These are phyloP conservation scores for Penicillium digitatum DNA, from an alignment of 2,329 filamentous ascomycete species.

Conservation along the genomic window DNA sequence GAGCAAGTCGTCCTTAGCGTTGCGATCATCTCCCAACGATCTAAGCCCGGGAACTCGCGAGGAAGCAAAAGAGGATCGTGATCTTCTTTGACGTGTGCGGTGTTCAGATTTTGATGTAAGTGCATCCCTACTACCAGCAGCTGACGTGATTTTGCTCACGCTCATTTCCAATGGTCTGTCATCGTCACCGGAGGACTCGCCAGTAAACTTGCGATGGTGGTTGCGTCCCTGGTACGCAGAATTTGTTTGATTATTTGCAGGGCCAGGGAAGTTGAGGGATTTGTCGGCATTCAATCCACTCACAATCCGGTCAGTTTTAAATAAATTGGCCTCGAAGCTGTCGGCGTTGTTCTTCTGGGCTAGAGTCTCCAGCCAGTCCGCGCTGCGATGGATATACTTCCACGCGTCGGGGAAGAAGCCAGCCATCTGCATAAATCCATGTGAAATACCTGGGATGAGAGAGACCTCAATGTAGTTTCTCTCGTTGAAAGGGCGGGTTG, in stretches of 20 bases:
- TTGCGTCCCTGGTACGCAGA: slow-evolving; percentile 28
- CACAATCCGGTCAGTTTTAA: slow-evolving; percentile 4
- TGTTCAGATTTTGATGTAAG: not conserved
- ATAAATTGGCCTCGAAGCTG: slow-evolving; percentile 17
- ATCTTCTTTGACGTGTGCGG: slow-evolving; percentile 13
- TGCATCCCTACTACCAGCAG: slow-evolving; percentile 11
- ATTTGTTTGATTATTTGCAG: slow-evolving; percentile 2
- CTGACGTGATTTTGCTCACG: slow-evolving; percentile 44
- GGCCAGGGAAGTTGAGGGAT: not conserved
- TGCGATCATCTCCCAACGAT: slow-evolving; percentile 7
- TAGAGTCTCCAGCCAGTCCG: slow-evolving; percentile 74
- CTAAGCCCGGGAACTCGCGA: slow-evolving; percentile 14
- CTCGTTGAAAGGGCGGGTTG: slow-evolving; percentile 61
- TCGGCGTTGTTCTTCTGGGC: slow-evolving; percentile 47
- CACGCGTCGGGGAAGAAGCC: slow-evolving; percentile 83
- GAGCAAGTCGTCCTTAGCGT: slow-evolving; percentile 14
- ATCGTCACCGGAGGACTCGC: slow-evolving; percentile 72
- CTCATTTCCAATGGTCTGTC: slow-evolving; percentile 79
- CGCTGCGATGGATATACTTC: slow-evolving; percentile 77
- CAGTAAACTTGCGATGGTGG: slow-evolving; percentile 45
- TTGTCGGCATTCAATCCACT: not conserved
- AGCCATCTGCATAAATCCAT: slow-evolving; percentile 92
- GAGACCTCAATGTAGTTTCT: slow-evolving; percentile 75
- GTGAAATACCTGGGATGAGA: slow-evolving; percentile 81
- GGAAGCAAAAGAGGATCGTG: slow-evolving; percentile 18